A percentile compares a stretch with the other conserved stretches of the same genome.
phyloP scores from a whole-genome alignment of 495 filamentous ascomycete species.

The Penicillium subrubescens region DNA sequence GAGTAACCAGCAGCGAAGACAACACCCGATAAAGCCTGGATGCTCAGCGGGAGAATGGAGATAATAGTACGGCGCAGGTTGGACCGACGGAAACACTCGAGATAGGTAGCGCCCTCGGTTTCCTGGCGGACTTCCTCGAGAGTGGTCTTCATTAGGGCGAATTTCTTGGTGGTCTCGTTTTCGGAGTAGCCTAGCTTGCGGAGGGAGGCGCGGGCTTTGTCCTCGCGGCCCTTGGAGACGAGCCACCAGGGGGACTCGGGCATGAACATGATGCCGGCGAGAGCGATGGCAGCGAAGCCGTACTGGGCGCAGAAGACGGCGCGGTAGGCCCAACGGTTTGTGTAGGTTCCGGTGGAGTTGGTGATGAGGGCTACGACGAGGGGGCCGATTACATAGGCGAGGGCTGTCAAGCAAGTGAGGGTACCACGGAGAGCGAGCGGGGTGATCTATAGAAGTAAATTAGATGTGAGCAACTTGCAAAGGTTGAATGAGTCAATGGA shows the following conservation, averaged over 20 bases:
- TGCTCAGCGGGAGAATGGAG: constrained; percentile 32
- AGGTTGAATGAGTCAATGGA: no score
- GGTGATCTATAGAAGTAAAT: constrained; percentile 13
- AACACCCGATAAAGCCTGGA: constrained; percentile 35
- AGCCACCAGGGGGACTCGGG: constrained; percentile 31
- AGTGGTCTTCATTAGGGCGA: constrained; percentile 16
- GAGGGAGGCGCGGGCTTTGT: constrained; percentile 9
- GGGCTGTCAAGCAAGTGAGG: constrained; percentile 25
- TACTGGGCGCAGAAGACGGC: constrained; percentile 34
- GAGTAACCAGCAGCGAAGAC: constrained; percentile 30
- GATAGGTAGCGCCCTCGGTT: constrained; percentile 36
- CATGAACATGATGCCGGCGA: constrained; percentile 17
- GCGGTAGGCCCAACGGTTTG: constrained; percentile 35
- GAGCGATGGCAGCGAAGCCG: constrained; percentile 24
- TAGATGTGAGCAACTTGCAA: not conserved
- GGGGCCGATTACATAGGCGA: constrained; percentile 32
- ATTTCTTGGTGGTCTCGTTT: constrained; percentile 9
- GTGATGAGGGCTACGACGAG: constrained; percentile 31
- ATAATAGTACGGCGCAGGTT: constrained; percentile 40
- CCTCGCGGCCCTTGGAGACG: constrained; percentile 13
- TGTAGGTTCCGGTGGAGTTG: constrained; percentile 23
- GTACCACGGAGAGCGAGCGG: constrained; percentile 33
- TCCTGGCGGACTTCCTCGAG: constrained; percentile 30
- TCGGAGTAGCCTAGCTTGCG: constrained; percentile 18
- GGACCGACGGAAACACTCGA: constrained; percentile 36